These are phyloP conservation scores for Cardamine resedifolia DNA, from an alignment of 345 rosid species.

Conservation along the genomic window DNA sequence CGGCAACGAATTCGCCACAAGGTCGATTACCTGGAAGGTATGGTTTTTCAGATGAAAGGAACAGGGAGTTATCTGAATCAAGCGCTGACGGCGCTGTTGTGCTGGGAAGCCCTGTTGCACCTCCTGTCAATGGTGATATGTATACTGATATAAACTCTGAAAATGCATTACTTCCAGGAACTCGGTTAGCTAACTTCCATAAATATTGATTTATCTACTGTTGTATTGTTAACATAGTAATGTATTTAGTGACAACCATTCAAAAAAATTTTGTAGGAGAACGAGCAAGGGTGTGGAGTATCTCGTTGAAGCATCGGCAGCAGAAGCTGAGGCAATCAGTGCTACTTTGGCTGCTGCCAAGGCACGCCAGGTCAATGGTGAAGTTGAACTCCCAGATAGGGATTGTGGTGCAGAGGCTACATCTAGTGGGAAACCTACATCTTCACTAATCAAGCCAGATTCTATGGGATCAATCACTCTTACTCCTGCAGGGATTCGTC, in stretches of 20 bases:
- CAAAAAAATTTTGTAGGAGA: slow-evolving; percentile 52
- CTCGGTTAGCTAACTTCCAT: slow-evolving; percentile 50
- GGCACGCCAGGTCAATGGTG: slow-evolving; percentile 89
- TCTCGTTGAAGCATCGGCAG: slow-evolving; percentile 91
- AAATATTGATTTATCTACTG: slow-evolving; percentile 2
- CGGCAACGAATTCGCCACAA: slow-evolving; percentile 58
- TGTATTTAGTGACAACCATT: slow-evolving; percentile 18
- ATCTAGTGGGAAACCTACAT: slow-evolving; percentile 69
- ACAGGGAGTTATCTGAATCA: slow-evolving; percentile 55
- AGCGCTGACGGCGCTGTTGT: slow-evolving; percentile 76
- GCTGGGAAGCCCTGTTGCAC: slow-evolving; percentile 84
- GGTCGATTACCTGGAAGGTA: slow-evolving; percentile 64
- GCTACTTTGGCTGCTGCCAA: slow-evolving; percentile 92
- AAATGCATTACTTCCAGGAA: slow-evolving; percentile 70
- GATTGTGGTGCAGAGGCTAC: slow-evolving; percentile 84
- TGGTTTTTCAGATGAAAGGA: slow-evolving; percentile 73
- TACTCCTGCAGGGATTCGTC: slow-evolving; percentile 68
- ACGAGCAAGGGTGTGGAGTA: slow-evolving; percentile 78
- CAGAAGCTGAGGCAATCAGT: slow-evolving; percentile 91
- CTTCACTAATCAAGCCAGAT: slow-evolving; percentile 63
- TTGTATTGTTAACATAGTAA: background rate
- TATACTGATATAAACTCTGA: slow-evolving; percentile 82
- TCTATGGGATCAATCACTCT: slow-evolving; percentile 53
- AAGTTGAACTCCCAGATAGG: slow-evolving; percentile 75
- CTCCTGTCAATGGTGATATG: slow-evolving; percentile 82